phyloP scores from a whole-genome alignment of 345 rosid species.

The Kernera saxatilis region DNA sequence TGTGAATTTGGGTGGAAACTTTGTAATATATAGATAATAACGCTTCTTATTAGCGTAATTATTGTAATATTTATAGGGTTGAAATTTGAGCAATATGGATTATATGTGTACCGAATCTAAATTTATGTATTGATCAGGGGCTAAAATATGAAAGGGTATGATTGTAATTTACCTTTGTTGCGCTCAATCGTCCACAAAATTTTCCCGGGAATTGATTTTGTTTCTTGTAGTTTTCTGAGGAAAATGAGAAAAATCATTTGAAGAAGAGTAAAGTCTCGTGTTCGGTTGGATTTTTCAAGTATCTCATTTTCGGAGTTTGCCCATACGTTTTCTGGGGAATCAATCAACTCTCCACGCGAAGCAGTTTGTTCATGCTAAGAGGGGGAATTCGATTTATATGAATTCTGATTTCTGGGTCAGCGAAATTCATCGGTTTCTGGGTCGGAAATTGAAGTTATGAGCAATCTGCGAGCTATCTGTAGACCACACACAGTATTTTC shows the following conservation, averaged over 20 bases:
- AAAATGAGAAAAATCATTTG: neutral
- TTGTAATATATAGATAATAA: conserved; percentile 27
- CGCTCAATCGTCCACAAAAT: conserved; percentile 32
- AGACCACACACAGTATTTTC: conserved; percentile 56
- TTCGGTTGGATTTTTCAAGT: conserved; percentile 20
- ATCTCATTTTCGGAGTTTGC: conserved; percentile 11
- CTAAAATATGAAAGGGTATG: neutral
- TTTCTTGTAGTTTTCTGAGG: conserved; percentile 15
- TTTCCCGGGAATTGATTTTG: conserved; percentile 27
- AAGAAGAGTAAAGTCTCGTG: neutral
- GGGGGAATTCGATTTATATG: neutral
- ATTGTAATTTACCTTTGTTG: neutral
- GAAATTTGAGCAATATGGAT: neutral
- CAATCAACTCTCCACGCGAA: neutral
- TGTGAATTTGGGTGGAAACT: conserved; percentile 26
- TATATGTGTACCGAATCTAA: neutral
- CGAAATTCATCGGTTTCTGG: neutral
- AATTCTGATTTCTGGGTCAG: conserved; percentile 21
- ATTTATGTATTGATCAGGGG: neutral
- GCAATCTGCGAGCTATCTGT: conserved; percentile 59
- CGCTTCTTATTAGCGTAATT: neutral
- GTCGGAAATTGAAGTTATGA: conserved; percentile 31
- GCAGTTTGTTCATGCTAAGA: neutral
- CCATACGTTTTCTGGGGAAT: conserved; percentile 3
- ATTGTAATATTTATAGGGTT: neutral